Percentiles rank a stretch among this genome's conserved stretches.
Conservation (phyloP, 345 rosid genomes). For the Eutrema yunnanense region DNA sequence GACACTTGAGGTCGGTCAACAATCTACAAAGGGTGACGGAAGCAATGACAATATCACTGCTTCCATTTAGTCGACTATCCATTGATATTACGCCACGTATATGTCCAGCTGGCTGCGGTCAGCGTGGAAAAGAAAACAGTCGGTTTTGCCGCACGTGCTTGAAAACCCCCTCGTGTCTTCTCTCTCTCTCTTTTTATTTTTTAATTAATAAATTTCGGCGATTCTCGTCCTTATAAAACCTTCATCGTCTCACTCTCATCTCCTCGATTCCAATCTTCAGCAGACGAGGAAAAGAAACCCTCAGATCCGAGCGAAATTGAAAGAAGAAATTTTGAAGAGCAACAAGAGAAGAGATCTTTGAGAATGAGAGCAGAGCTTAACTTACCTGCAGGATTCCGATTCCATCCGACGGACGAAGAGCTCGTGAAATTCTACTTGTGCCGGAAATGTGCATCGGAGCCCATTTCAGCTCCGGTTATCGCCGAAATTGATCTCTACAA, state of each 20-base stretch:
- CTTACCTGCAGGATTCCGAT: slow-evolving; percentile 90
- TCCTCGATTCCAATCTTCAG: slow-evolving; percentile 31
- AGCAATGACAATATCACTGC: slow-evolving; percentile 29
- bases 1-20: slow-evolving; percentile 26
- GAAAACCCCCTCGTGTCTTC: slow-evolving; percentile 19
- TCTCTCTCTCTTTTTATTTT: background rate
- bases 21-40: slow-evolving; percentile 30
- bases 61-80: slow-evolving; percentile 8
- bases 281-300: background rate
- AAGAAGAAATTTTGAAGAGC: background rate
- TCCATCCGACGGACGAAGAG: slow-evolving; percentile 94
- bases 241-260: slow-evolving; percentile 2
- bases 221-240: slow-evolving; percentile 27
- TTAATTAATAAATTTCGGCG: background rate
- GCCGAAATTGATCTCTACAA: slow-evolving; percentile 91
- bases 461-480: slow-evolving; percentile 62
- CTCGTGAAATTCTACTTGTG: slow-evolving; percentile 69
- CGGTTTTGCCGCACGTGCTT: slow-evolving; percentile 29
- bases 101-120: slow-evolving; percentile 30
- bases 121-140: slow-evolving; percentile 31
- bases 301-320: background rate
- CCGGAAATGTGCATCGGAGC: slow-evolving; percentile 58
- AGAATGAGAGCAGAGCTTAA: slow-evolving; percentile 49
- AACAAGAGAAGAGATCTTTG: background rate
- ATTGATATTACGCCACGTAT: background rate